Evolutionary conservation across 805 yeast genomes (phyloP).

Genomic region (Blastobotrys attinorum): DNA sequence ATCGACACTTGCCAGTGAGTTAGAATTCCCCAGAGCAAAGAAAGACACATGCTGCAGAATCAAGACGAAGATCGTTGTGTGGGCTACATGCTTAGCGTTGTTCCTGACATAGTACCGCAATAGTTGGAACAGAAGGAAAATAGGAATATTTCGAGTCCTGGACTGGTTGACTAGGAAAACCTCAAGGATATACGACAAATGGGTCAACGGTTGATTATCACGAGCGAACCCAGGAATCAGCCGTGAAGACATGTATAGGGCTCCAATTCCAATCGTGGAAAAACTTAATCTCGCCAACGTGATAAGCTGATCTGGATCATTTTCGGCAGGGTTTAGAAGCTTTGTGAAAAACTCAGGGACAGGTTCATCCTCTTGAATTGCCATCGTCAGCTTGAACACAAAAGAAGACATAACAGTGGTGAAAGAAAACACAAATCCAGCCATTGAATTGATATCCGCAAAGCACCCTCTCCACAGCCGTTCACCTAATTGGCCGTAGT

Average conservation of each 20-base stretch:
- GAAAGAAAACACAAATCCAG: slow-evolving; percentile 41
- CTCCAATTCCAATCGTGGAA: slow-evolving; percentile 17
- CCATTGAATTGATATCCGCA: slow-evolving; percentile 19
- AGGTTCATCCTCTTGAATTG: slow-evolving; percentile 44
- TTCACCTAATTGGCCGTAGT: slow-evolving; percentile 29
- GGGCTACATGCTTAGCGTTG: slow-evolving; percentile 12
- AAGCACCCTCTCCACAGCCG: slow-evolving; percentile 19
- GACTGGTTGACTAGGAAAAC: slow-evolving; percentile 49
- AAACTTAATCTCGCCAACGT: slow-evolving; percentile 25
- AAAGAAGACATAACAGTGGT: slow-evolving; percentile 40
- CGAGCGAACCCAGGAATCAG: slow-evolving; percentile 5
- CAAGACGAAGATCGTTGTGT: slow-evolving; percentile 31
- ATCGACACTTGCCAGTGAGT: slow-evolving; percentile 86
- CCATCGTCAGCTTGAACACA: slow-evolving; percentile 49
- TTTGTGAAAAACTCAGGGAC: slow-evolving; percentile 36
- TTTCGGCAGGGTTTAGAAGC: slow-evolving; percentile 16
- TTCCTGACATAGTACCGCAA: slow-evolving; percentile 13
- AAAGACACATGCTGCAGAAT: slow-evolving; percentile 69
- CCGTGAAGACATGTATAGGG: slow-evolving; percentile 17
- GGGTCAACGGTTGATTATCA: slow-evolving; percentile 6
- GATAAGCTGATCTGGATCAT: slow-evolving; percentile 14
- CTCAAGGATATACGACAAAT: slow-evolving; percentile 14
- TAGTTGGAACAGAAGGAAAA: slow-evolving; percentile 36
- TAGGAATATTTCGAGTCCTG: slow-evolving; percentile 46
- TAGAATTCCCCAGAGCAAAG: slow-evolving; percentile 84